Evolutionary conservation across 2,329 filamentous ascomycete species (phyloP).

Genomic region (Paraphaeosphaeria minitans): DNA sequence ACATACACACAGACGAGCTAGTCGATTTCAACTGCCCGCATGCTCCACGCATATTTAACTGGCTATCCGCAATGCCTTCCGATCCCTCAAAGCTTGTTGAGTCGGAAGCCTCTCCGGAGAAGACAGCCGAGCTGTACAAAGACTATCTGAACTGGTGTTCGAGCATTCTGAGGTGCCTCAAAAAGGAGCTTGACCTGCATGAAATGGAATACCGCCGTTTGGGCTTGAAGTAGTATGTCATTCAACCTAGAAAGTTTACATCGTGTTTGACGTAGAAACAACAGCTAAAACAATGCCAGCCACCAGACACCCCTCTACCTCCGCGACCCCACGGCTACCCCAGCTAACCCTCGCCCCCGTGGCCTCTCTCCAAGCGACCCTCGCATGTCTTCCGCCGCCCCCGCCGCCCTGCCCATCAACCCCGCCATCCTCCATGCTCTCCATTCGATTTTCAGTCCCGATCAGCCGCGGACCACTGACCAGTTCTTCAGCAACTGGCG

Average conservation of each 20-base stretch:
- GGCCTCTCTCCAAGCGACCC: neutral
- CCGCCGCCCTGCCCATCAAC: neutral
- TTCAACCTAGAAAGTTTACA: no score
- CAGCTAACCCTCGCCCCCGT: neutral
- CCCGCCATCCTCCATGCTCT: conserved; percentile 2
- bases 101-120: neutral
- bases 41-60: neutral
- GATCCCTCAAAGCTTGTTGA: neutral
- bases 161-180: neutral
- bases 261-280: neutral
- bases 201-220: conserved; percentile 3
- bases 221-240: neutral
- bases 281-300: neutral
- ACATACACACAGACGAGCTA: neutral
- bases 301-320: neutral
- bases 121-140: neutral
- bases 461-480: conserved; percentile 2
- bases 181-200: neutral
- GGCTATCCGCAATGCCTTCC: neutral
- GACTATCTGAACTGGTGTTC: neutral
- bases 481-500: conserved; percentile 14
- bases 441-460: conserved; percentile 12
- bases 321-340: neutral
- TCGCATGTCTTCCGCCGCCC: neutral
- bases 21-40: neutral